phyloP scores from a whole-genome alignment of 352 stramenopile genomes.

The Peronospora farinosa region DNA sequence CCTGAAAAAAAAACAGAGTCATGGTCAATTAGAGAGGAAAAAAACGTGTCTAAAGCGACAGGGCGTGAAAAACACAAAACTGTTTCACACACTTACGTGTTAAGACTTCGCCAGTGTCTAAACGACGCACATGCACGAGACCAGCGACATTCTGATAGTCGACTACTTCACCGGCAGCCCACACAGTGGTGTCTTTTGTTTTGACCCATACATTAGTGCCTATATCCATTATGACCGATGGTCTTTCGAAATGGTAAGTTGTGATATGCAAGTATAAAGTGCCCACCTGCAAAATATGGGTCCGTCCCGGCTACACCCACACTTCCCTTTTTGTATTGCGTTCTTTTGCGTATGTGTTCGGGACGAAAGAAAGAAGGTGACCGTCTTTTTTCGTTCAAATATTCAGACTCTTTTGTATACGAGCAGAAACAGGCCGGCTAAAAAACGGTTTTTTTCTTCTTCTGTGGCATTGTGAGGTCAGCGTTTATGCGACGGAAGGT shows the following conservation, averaged over 20 bases:
- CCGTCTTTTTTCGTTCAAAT: conserved; percentile 7
- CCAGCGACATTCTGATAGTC: conserved; percentile 52
- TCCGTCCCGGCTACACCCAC: too few species aligned
- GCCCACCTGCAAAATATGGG: too few species aligned
- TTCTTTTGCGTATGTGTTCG: background rate
- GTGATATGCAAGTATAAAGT: too few species aligned
- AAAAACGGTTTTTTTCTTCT: too few species aligned
- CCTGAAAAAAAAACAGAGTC: conserved; percentile 12
- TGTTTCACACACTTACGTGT: conserved; percentile 20
- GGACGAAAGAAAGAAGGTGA: too few species aligned
- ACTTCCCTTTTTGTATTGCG: background rate
- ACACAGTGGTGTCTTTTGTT: conserved; percentile 49
- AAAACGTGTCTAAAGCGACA: background rate
- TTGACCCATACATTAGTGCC: conserved; percentile 80
- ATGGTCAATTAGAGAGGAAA: background rate
- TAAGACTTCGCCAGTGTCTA: conserved; percentile 38
- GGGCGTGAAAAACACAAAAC: background rate
- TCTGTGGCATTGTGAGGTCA: background rate
- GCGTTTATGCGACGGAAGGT: conserved; percentile 9
- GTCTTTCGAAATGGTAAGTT: background rate
- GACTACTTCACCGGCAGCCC: conserved; percentile 59
- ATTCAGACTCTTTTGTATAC: conserved; percentile 9
- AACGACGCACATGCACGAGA: conserved; percentile 36
- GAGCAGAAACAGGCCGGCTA: conserved; percentile 1
- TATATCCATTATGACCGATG: conserved; percentile 53